phyloP scores from a whole-genome alignment of 257 asterid species.

The Gentiana dahurica region DNA sequence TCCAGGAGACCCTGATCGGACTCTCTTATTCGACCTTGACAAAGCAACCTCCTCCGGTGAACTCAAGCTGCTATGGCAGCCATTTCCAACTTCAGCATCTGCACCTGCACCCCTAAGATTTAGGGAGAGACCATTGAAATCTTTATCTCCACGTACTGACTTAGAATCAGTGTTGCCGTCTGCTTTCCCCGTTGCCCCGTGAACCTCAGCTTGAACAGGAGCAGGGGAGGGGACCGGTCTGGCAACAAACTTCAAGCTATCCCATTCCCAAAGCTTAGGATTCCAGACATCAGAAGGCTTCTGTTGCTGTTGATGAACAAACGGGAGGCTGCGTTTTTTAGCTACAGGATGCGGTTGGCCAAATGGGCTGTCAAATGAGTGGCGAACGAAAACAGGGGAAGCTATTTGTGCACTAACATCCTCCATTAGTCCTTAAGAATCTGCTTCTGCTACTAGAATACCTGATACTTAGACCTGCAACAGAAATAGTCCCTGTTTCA shows the following conservation, averaged over 20 bases:
- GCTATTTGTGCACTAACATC: constrained; percentile 51
- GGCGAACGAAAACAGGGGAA: constrained; percentile 44
- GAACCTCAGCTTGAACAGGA: background rate
- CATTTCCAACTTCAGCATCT: background rate
- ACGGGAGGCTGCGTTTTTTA: constrained; percentile 51
- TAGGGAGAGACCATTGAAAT: constrained; percentile 27
- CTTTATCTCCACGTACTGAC: constrained; percentile 12
- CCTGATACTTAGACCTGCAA: too few relatives aligned
- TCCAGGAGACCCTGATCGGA: constrained; percentile 72
- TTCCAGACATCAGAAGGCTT: constrained; percentile 44
- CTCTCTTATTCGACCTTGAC: constrained; percentile 55
- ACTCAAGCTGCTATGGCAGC: constrained; percentile 9
- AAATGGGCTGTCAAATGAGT: constrained; percentile 30
- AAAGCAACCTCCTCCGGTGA: constrained; percentile 28
- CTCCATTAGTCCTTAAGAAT: constrained; percentile 30
- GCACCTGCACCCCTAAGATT: constrained; percentile 37
- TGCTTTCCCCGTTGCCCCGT: background rate
- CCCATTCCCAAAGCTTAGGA: constrained; percentile 73
- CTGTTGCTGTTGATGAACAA: constrained; percentile 18
- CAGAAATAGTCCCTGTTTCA: too few relatives aligned
- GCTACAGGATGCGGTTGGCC: constrained; percentile 27
- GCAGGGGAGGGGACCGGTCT: constrained; percentile 22
- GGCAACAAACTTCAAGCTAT: constrained; percentile 56
- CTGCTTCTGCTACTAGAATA: background rate
- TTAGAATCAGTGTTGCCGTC: constrained; percentile 16